These are phyloP conservation scores for Kodamaea kakaduensis DNA, from an alignment of 805 yeast genomes.

Conservation along the genomic window DNA sequence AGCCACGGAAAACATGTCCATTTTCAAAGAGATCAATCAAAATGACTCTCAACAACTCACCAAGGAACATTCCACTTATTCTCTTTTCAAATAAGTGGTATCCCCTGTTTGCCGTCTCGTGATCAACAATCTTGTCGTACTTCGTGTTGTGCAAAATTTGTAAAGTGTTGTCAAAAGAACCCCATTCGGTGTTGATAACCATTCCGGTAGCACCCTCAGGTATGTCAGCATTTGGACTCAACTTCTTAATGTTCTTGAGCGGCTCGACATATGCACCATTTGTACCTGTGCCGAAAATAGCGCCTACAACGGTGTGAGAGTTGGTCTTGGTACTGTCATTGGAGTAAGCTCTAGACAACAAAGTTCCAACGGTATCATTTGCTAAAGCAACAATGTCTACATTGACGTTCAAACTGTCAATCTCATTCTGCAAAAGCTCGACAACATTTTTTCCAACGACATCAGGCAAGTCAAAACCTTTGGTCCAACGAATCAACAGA, in stretches of 20 bases:
- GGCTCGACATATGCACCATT: conserved; percentile 91
- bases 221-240: conserved; percentile 21
- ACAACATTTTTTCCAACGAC: conserved; percentile 84
- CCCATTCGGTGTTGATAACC: conserved; percentile 98
- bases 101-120: conserved; percentile 73
- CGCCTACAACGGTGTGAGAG: conserved; percentile 78
- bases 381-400: conserved; percentile 83
- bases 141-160: conserved; percentile 71
- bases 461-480: conserved; percentile 85
- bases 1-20: conserved; percentile 57
- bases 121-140: conserved; percentile 71
- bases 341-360: conserved; percentile 81
- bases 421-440: conserved; percentile 60
- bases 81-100: conserved; percentile 91
- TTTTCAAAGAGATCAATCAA: conserved; percentile 62
- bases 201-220: conserved; percentile 56
- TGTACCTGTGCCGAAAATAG: conserved; percentile 96
- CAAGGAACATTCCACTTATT: conserved; percentile 87
- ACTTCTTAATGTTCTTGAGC: conserved; percentile 67
- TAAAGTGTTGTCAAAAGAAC: conserved; percentile 87
- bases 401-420: conserved; percentile 57
- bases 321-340: conserved; percentile 57
- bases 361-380: conserved; percentile 94
- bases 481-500: conserved; percentile 89
- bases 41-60: conserved; percentile 78